Base-by-base conservation (phyloP, 176 grass and related monocot genomes). In the Hordeum marinum region DNA sequence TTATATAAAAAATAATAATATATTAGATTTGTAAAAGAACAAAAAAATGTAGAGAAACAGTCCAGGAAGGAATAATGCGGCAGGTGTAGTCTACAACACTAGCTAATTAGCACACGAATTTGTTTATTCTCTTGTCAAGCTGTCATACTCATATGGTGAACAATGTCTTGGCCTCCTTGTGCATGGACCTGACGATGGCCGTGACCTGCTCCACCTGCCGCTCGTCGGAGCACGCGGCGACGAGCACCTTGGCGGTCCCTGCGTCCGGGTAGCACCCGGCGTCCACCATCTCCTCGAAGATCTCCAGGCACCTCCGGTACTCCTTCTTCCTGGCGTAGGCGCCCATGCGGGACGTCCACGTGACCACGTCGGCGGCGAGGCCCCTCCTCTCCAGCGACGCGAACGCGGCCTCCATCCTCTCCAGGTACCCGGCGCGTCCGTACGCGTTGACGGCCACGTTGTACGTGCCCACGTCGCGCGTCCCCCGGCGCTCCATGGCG, bases 271-370 rank as follows among this genome's bases (percentile, higher is more conserved):
- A 93, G 76, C 95, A 98, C 4, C 95, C 89, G 7, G 93, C 84
- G 85, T 98, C 89, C 24, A 98, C 84, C 95, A 98, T 98, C 87
- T 98, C 85, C 89, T 98, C 93, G 74, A 98, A 95, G 9, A 95
- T 77, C 85, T 90, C 77, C 76, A 98, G 63, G 84, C 95, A 98
- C 76, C 87, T 55, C 82, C 46, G 43, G 87, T 94, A 92, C 66
- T 85, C 87, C 57, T 97, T 87, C 90, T 89, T 97, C 81, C 92
- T 88, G 27, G 92, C 87, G 80, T 94, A 94, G 46, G 90, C 92
- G 58, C 88, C 80, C 27, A 97, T 91, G 78, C 92, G 87, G 35
- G 89, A 90, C 74, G 91, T 95, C 91, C 95, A 95, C 11, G 91
- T 95, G 67, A 98, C 93, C 62, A 98, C 93, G 83, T 98, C 91